These are phyloP conservation scores for Candida corydali DNA, from an alignment of 805 yeast species.

Conservation along the genomic window DNA sequence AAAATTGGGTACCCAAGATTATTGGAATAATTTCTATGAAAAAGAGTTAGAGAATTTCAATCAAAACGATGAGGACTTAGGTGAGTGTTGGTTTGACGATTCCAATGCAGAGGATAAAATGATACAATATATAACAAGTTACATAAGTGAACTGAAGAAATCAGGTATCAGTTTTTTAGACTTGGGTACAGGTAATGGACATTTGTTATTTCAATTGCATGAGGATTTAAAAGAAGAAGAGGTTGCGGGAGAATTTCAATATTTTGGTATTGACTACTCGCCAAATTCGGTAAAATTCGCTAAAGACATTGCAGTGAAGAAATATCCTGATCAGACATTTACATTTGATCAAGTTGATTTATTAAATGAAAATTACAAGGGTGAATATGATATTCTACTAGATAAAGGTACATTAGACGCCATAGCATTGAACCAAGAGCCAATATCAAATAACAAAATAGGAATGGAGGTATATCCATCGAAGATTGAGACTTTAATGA, in stretches of 20 bases:
- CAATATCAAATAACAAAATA: constrained; percentile 41
- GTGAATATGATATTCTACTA: constrained; percentile 63
- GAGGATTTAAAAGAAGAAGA: constrained; percentile 59
- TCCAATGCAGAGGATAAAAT: constrained; percentile 87
- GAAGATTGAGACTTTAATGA: constrained; percentile 55
- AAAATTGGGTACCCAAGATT: constrained; percentile 79
- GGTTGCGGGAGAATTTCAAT: constrained; percentile 20
- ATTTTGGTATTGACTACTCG: constrained; percentile 80
- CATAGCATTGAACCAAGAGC: constrained; percentile 73
- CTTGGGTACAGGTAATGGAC: constrained; percentile 97
- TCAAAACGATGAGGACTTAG: constrained; percentile 77
- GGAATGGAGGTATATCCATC: constrained; percentile 58
- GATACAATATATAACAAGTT: constrained; percentile 62
- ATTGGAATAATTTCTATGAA: constrained; percentile 88
- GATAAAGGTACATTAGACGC: constrained; percentile 99
- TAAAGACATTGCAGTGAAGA: constrained; percentile 43
- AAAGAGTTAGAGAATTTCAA: constrained; percentile 68
- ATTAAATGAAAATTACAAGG: constrained; percentile 29
- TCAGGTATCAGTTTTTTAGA: constrained; percentile 52
- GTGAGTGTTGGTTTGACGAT: constrained; percentile 96
- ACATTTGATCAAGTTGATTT: constrained; percentile 72
- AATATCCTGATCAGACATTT: constrained; percentile 30
- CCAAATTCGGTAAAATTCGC: constrained; percentile 79
- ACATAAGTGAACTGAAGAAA: constrained; percentile 28
- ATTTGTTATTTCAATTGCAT: constrained; percentile 63